Evolutionary conservation across 306 rosid genomes (phyloP), one percentile per base, ranked within the genome.

Genomic region (Ormosia semicastrata): DNA sequence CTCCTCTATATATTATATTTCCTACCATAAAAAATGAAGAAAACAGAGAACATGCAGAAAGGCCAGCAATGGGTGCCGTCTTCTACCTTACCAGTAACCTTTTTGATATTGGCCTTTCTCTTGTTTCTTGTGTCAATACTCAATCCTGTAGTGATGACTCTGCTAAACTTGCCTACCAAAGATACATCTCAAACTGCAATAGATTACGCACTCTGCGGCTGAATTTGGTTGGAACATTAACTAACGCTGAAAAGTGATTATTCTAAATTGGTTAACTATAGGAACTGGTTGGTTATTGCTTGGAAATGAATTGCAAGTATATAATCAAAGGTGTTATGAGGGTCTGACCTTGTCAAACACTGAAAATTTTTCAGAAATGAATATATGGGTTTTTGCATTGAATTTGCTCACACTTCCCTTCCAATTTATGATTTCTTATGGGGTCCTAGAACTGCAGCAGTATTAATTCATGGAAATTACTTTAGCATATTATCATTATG

Each of bases 201-300:
- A 80, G 10, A 46, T 73, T 94, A 53, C 46, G 88, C 15, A 86
- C 97, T 59, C 81, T 89, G 90, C 60, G 4, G 97, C 95, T 0
- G 90, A 90, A 70, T 84, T 94, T 5, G 94, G 81, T 86, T 93
- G 87, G 99, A 93, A 81, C 92, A 90, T 81, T 76, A 87, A 80
- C 66, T 95, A 79, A 63, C 80, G 44, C 36, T 91, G 73, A 86
- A 84, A 79, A 87, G 88, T 81, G 86, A 86, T 85, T 85, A 81
- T 92, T 82, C 81, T 95, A 52, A 88, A 86, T 77, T 95, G 99
- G 99, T 86, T 91, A 78, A 57, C 91, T 67, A 85, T 90, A 60
- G 97, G 95, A 49, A 84, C 89, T 64, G 99, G 99, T 77, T 95
- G 79, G 81, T 88, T 85, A 37, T 82, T 95, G 79, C 99, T 95